phyloP scores from a whole-genome alignment of 1,284 basidiomycete genomes.

The Ustilago sp. region DNA sequence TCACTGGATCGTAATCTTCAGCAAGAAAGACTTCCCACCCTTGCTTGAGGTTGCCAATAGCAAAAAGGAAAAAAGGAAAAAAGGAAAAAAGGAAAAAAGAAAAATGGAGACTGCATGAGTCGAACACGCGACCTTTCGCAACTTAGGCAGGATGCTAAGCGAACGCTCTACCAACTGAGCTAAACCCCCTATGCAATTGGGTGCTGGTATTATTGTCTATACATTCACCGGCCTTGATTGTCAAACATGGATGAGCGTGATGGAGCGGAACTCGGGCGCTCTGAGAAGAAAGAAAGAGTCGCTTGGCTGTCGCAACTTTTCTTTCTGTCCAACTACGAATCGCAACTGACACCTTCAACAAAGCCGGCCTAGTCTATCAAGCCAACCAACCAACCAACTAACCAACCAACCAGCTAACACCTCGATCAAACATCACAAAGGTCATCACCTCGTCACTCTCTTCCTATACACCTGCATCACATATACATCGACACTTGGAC shows the following conservation, averaged over 20 bases:
- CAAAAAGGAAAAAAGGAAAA: too few relatives aligned
- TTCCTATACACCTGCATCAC: not conserved
- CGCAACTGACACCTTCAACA: not conserved
- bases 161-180: conserved; percentile 61
- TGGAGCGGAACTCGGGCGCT: conserved; percentile 17
- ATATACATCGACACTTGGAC: not conserved
- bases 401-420: not conserved
- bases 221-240: not conserved
- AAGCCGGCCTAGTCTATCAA: conserved; percentile 4
- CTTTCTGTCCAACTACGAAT: not conserved
- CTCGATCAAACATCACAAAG: not conserved
- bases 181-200: conserved; percentile 34
- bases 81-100: too few relatives aligned
- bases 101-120: conserved; percentile 56
- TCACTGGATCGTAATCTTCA: too few relatives aligned
- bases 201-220: not conserved
- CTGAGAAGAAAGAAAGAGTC: conserved; percentile 20
- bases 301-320: conserved; percentile 3
- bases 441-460: conserved; percentile 6
- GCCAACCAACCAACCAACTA: conserved; percentile 5
- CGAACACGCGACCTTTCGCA: conserved; percentile 61
- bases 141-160: conserved; percentile 47
- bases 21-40: not conserved
- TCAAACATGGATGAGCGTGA: not conserved
- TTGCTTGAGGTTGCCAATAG: not conserved